A percentile compares a stretch with the other conserved stretches of the same genome.
phyloP scores from a whole-genome alignment of 2,329 filamentous ascomycete genomes.

The Neurospora sp. region DNA sequence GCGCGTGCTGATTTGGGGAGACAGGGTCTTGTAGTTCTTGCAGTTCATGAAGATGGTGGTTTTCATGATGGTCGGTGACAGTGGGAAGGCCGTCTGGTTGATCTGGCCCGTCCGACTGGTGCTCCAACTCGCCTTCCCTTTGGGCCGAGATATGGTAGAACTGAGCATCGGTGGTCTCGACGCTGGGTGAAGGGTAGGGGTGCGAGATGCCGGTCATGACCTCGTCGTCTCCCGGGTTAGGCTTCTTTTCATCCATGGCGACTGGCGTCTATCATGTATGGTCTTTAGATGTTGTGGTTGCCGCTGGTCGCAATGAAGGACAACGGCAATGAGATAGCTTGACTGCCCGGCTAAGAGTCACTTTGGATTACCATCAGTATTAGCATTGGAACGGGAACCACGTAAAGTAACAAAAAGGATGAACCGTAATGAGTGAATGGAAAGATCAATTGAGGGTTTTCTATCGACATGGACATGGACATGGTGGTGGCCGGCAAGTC shows the following conservation, averaged over 20 bases:
- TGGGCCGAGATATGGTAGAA: constrained; percentile 32
- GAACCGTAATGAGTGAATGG: neutral
- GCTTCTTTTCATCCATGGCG: constrained; percentile 23
- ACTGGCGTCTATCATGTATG: neutral
- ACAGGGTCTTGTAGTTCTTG: constrained; percentile 23
- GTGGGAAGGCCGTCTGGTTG: constrained; percentile 18
- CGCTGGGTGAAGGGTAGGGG: constrained; percentile 35
- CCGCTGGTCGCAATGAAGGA: neutral
- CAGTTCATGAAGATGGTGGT: constrained; percentile 19
- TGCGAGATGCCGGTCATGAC: constrained; percentile 24
- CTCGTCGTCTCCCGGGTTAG: constrained; percentile 25
- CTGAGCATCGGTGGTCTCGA: constrained; percentile 32
- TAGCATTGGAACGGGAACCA: neutral
- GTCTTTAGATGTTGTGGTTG: neutral
- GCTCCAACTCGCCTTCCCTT: constrained; percentile 16
- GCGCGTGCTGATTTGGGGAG: constrained; percentile 31
- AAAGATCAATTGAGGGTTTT: neutral
- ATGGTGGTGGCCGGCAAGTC: neutral
- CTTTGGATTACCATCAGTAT: neutral
- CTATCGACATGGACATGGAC: neutral
- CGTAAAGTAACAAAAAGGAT: neutral
- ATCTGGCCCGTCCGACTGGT: constrained; percentile 12
- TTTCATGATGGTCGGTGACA: constrained; percentile 9
- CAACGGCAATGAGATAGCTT: neutral
- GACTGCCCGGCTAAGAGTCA: neutral